Conservation (phyloP, 2,329 filamentous ascomycete species). For the Calonectria leucothoes region DNA sequence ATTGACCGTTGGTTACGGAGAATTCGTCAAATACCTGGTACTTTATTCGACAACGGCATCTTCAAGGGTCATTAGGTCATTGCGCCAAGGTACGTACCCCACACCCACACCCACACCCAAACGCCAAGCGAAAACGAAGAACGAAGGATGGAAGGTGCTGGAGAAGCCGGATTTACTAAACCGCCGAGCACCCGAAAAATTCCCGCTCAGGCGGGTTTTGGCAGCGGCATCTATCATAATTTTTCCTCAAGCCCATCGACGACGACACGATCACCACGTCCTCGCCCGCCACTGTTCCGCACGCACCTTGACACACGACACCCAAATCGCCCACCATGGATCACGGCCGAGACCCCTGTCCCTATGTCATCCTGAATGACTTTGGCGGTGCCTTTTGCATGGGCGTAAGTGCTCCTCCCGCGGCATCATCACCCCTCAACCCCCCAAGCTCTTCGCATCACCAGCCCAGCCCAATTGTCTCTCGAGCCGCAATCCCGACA, state of each 20-base stretch:
- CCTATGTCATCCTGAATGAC: constrained; percentile 96
- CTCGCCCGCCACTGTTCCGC: constrained; percentile 7
- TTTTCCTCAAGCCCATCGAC: constrained; percentile 26
- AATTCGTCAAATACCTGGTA: not conserved
- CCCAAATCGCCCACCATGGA: constrained; percentile 70
- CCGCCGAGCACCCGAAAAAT: constrained; percentile 27
- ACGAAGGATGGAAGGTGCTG: constrained; percentile 20
- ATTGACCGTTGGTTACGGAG: not conserved
- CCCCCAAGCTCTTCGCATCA: constrained; percentile 10
- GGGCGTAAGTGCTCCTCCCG: constrained; percentile 75
- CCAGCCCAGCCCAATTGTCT: not conserved
- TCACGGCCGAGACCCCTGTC: constrained; percentile 96
- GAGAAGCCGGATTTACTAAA: constrained; percentile 25
- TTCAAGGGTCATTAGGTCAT: not conserved
- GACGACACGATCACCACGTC: constrained; percentile 20
- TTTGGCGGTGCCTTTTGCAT: constrained; percentile 97
- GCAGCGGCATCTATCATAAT: constrained; percentile 31
- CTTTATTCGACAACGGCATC: not conserved
- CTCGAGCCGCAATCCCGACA: constrained; percentile 11
- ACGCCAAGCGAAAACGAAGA: not conserved
- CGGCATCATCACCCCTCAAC: not conserved
- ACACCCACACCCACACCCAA: not conserved
- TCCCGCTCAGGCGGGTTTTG: constrained; percentile 29
- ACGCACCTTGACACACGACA: constrained; percentile 7
- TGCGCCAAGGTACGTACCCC: constrained; percentile 12